These are phyloP conservation scores for Neurospora sp. DNA, from an alignment of 495 filamentous ascomycete genomes.

Conservation along the genomic window DNA sequence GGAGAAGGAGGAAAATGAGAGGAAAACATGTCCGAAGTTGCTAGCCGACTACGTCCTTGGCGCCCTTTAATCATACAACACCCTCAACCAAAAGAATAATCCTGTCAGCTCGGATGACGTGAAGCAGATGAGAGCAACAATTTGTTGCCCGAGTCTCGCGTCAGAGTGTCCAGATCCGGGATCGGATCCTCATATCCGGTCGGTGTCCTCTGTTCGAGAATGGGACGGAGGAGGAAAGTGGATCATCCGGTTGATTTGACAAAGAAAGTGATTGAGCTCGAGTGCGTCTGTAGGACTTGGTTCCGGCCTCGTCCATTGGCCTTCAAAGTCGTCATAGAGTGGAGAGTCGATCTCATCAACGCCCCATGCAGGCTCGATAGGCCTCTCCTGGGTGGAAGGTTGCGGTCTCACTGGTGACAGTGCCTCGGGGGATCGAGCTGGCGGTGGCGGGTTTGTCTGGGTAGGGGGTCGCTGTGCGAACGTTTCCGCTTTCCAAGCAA, in stretches of 20 bases:
- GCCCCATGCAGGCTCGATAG: background rate
- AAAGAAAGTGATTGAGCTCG: background rate
- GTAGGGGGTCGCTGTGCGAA: background rate
- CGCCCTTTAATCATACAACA: background rate
- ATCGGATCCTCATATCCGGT: background rate
- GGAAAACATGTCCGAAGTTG: background rate
- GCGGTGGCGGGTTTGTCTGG: background rate
- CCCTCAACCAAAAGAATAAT: background rate
- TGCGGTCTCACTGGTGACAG: background rate
- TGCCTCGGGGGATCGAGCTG: background rate
- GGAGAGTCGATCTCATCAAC: background rate
- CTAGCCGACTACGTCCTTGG: background rate
- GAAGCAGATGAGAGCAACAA: background rate
- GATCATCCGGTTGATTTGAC: constrained; percentile 1
- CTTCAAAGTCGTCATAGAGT: background rate
- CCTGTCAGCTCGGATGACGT: background rate
- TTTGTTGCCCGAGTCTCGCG: background rate
- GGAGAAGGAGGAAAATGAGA: background rate
- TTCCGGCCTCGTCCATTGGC: constrained; percentile 1
- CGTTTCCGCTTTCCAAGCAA: background rate
- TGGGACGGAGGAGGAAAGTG: background rate
- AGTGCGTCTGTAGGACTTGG: background rate
- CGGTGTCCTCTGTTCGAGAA: background rate
- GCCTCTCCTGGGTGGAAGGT: background rate
- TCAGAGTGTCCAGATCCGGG: background rate